Base-by-base conservation (phyloP, 106 monocot genomes). In the Dioscorea dumetorum region DNA sequence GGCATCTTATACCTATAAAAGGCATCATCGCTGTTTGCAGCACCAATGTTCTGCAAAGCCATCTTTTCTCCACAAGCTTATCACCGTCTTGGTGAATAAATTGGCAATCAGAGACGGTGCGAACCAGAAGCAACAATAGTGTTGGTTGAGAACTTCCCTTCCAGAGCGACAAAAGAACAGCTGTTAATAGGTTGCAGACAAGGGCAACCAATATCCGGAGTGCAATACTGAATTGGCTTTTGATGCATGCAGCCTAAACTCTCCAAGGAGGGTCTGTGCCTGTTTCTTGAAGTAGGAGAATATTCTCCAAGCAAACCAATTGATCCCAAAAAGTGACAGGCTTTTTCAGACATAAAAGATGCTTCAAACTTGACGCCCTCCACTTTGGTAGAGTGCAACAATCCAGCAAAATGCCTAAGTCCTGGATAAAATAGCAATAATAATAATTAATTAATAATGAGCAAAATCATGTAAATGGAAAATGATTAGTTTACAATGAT, bases 1-100 rank as follows among this genome's bases (percentile, higher is more conserved):
- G 91, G 85, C 91, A 91, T 91, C 70, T 91, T 91, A 50, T 91
- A 91, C 79, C 87, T 74, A 50, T 91, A 91, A 60, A 91, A 91
- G 77, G 91, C 91, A 78, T 88, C 91, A 50, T 91, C 91, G 3
- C 82, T 87, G 80, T 85, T 91, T 63, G 78, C 66, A 51, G 91
- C 91, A 58, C 91, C 91, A 34, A 91, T 91, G 51, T 88, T 91
- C 54, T 76, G 87, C 33, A 88, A 57, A 52, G 87, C 79, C 87
- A 91, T 91, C 71, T 73, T 82, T 57, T 57, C 57, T 69, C 28
- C 5, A 12, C 41, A 6, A 41, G 41, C 41, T 41, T 41, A 41
- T 41, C 6, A 41, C 41, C 28, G 28, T 41, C 66, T 67, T 54
- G 4, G 41, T 41, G 10, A 41, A 41, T 41, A 41, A 41, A 5